Evolutionary conservation across 208 protist genomes (phyloP).

Genomic region (Crithidia sp.): DNA sequence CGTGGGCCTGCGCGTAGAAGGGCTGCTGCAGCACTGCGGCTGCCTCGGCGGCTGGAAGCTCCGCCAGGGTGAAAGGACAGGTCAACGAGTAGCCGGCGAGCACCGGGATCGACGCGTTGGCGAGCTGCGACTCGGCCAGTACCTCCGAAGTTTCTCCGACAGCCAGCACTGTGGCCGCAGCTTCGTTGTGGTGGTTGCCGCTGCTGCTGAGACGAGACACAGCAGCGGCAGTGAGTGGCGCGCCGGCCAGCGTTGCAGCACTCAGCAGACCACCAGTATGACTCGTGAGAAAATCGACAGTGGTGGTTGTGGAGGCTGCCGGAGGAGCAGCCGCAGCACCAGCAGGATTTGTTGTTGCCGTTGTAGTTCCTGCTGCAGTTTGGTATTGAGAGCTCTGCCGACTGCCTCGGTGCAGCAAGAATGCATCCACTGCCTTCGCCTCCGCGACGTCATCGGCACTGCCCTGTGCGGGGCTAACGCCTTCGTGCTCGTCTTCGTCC

Average conservation of each 20-base stretch:
- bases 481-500: not conserved
- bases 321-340: not conserved
- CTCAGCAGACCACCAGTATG: constrained; percentile 10
- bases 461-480: not conserved
- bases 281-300: constrained; percentile 16
- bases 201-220: not conserved
- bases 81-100: constrained; percentile 19
- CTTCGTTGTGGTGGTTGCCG: not conserved
- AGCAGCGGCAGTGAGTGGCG: not conserved
- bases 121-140: not conserved
- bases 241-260: not conserved
- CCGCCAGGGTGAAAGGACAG: constrained; percentile 24
- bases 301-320: constrained; percentile 8
- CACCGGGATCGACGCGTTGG: constrained; percentile 2
- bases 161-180: not conserved
- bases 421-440: too few relatives aligned
- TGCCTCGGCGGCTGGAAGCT: constrained; percentile 10
- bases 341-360: too few relatives aligned
- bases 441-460: too few relatives aligned
- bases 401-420: too few relatives aligned
- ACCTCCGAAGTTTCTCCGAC: not conserved
- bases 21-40: constrained; percentile 21
- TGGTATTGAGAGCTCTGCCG: too few relatives aligned
- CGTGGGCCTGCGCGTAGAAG: constrained; percentile 37
- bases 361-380: too few relatives aligned